These are phyloP conservation scores for Salix purpurea DNA, from an alignment of 345 rosid genomes.

Conservation along the genomic window DNA sequence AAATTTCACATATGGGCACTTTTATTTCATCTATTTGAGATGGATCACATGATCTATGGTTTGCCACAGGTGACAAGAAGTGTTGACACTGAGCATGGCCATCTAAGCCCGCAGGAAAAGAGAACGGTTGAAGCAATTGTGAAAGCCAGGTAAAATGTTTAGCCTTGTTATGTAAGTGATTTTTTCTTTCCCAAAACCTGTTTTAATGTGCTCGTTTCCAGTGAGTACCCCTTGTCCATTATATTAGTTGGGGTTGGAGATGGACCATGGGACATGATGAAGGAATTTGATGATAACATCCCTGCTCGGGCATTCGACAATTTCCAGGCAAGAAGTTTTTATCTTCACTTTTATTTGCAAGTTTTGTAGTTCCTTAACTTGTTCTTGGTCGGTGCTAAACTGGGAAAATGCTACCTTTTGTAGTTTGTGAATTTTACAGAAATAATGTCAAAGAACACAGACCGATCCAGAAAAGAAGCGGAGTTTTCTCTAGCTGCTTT, in stretches of 20 bases:
- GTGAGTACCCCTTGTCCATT: conserved; percentile 82
- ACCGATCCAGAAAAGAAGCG: conserved; percentile 65
- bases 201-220: conserved; percentile 26
- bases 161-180: not conserved
- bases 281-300: conserved; percentile 90
- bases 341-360: not conserved
- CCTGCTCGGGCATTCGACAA: conserved; percentile 90
- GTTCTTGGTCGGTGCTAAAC: not conserved
- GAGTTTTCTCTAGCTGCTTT: conserved; percentile 87
- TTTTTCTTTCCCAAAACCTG: not conserved
- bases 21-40: not conserved
- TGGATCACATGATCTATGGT: not conserved
- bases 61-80: conserved; percentile 83
- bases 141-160: conserved; percentile 64
- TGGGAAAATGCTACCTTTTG: conserved; percentile 1
- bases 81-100: conserved; percentile 69
- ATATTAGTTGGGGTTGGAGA: conserved; percentile 95
- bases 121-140: conserved; percentile 90
- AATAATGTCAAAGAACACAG: conserved; percentile 73
- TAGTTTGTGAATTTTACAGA: conserved; percentile 93
- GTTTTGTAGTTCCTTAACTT: not conserved
- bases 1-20: not conserved
- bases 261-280: conserved; percentile 99
- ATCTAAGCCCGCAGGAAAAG: conserved; percentile 84
- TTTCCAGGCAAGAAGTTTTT: conserved; percentile 62